Conservation (phyloP, 768 basidiomycete genomes). For the Boletus coccyginus region DNA sequence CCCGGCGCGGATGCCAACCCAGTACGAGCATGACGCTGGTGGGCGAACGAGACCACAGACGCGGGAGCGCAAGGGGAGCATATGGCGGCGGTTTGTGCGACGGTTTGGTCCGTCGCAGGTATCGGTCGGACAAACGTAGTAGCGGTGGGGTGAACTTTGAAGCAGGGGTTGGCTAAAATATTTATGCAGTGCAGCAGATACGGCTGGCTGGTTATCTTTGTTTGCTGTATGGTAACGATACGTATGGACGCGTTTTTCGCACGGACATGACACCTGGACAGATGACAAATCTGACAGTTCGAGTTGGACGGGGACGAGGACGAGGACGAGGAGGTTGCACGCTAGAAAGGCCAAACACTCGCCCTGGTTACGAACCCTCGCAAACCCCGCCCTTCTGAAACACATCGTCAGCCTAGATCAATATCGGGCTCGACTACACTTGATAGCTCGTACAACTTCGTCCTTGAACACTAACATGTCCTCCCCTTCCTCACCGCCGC, state of each 20-base stretch:
- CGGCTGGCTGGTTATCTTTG: too few relatives aligned
- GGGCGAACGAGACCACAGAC: neutral
- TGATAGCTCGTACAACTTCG: neutral
- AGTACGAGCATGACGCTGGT: constrained; percentile 1
- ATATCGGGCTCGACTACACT: neutral
- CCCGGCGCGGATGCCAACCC: neutral
- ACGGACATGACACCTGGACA: neutral
- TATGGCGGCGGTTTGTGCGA: constrained; percentile 26
- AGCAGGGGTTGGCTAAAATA: neutral
- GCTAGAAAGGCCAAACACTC: neutral
- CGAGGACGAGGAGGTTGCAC: too few relatives aligned
- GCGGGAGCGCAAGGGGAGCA: constrained; percentile 21
- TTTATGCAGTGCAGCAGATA: neutral
- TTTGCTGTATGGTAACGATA: neutral
- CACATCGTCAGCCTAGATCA: constrained; percentile 11
- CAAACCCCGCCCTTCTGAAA: constrained; percentile 15
- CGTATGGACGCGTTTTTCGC: too few relatives aligned
- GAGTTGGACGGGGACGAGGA: neutral
- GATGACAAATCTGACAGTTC: neutral
- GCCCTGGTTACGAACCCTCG: constrained; percentile 10
- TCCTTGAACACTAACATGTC: constrained; percentile 15
- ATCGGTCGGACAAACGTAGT: constrained; percentile 6
- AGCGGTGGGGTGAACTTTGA: too few relatives aligned
- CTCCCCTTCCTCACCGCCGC: neutral
- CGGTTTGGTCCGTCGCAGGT: constrained; percentile 18